Evolutionary conservation across 73 alveolate species (phyloP).

Genomic region (Paramecium biaurelia): DNA sequence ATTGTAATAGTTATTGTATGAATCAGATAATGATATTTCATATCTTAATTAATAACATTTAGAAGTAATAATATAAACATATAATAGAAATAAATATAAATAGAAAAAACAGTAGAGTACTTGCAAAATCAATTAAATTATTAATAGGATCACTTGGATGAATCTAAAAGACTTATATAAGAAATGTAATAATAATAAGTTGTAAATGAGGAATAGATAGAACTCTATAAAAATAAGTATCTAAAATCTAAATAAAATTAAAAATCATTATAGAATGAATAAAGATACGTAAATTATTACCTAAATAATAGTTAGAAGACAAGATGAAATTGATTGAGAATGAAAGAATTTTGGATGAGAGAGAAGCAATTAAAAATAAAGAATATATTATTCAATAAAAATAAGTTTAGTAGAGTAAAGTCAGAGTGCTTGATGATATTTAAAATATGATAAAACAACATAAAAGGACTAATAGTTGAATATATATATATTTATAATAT

Average conservation of each 20-base stretch:
- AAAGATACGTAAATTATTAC: not conserved
- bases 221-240: not conserved
- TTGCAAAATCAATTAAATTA: not conserved
- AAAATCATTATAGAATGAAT: not conserved
- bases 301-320: not conserved
- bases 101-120: not conserved
- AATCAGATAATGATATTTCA: not conserved
- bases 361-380: not conserved
- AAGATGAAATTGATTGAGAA: not conserved
- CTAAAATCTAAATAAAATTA: not conserved
- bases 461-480: not conserved
- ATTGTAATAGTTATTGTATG: not conserved
- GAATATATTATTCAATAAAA: not conserved
- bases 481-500: not conserved
- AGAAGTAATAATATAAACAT: not conserved
- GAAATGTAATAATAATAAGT: not conserved
- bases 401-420: not conserved
- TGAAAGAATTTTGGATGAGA: conserved; percentile 25
- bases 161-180: not conserved
- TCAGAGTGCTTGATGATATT: conserved; percentile 28
- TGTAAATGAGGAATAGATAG: not conserved
- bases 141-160: not conserved
- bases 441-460: conserved; percentile 46
- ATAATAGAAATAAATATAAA: not conserved
- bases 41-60: not conserved